Percentiles rank a stretch among this genome's conserved stretches.
Evolutionary conservation across 345 rosid species (phyloP).

Genomic region (Camelina hispida): DNA sequence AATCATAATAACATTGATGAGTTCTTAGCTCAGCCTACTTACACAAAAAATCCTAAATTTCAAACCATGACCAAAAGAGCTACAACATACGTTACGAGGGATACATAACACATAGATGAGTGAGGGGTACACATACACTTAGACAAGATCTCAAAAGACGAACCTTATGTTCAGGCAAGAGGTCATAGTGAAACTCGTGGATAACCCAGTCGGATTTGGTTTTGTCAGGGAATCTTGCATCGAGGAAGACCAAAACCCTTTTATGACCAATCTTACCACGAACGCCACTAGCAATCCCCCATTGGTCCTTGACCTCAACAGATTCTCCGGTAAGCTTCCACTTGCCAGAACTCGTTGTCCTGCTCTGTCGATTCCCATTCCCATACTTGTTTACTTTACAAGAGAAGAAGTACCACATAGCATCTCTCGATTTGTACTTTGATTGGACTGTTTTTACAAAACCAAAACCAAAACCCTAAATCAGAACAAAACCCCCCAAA

Average conservation of each 20-base stretch:
- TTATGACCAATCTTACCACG: slow-evolving; percentile 46
- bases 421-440: slow-evolving; percentile 38
- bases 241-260: slow-evolving; percentile 46
- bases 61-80: neutral
- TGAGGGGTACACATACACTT: too few species aligned
- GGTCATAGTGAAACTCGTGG: slow-evolving; percentile 35
- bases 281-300: neutral
- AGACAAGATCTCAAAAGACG: too few species aligned
- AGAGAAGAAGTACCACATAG: slow-evolving; percentile 48
- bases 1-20: neutral
- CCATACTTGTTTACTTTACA: slow-evolving; percentile 26
- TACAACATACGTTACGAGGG: too few species aligned
- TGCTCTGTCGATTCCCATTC: slow-evolving; percentile 35
- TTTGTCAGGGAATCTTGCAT: neutral
- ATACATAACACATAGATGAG: too few species aligned
- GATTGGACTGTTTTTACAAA: slow-evolving; percentile 18
- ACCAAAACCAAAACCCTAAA: neutral
- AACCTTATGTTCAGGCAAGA: neutral
- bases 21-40: neutral
- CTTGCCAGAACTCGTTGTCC: slow-evolving; percentile 44
- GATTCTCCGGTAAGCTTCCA: slow-evolving; percentile 52
- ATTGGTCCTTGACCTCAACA: neutral
- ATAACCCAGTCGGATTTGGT: slow-evolving; percentile 37
- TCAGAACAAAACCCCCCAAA: neutral
- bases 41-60: neutral